Base-by-base conservation (phyloP, 345 rosid genomes). In the Chamaenerion angustifolium region DNA sequence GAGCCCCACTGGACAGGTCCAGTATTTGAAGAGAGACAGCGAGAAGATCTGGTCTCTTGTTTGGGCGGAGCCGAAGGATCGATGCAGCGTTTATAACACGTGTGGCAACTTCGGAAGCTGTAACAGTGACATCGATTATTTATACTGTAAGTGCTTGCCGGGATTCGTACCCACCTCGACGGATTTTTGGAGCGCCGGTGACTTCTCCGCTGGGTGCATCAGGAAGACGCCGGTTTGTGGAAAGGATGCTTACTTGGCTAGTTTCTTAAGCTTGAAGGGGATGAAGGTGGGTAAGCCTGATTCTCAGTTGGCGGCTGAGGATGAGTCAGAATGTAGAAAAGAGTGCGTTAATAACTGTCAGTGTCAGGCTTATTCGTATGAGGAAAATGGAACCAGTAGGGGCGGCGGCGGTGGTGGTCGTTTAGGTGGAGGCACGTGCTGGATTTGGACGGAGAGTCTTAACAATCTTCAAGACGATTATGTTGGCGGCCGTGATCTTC, bases 291-390 rank as follows among this genome's bases (percentile, higher is more conserved):
- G 83, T 51, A 81, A 58, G 14, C 71, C 80, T 3, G 84, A 75
- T 21, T 59, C 68, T 0, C 62, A 68, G 2, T 59, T 62, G 18
- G 48, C 48, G 44, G 68, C 76, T 8, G 54, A 51, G 53, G 58
- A 57, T 37, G 79, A 64, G 52, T 52, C 5, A 41, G 75, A 60
- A 57, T 84, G 94, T 66, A 68, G 55, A 56, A 58, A 19, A 11
- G 63, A 68, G 70, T 84, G 94, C 57, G 71, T 72, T 16, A 63
- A 54, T 47, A 73, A 64, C 37, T 81, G 82, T 51, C 62, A 71
- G 21, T 84, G 88, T 71, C 80, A 74, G 52, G 82, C 82, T 45
- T 78, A 72, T 63, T 74, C 94, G n/a, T 76, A 67, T 55, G 66
- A 63, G 27, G 42, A 62, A 52, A 54, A 55, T 25, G 17, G 13